Conservation (phyloP, 495 filamentous ascomycete genomes). For the Penicillium paxilli region DNA sequence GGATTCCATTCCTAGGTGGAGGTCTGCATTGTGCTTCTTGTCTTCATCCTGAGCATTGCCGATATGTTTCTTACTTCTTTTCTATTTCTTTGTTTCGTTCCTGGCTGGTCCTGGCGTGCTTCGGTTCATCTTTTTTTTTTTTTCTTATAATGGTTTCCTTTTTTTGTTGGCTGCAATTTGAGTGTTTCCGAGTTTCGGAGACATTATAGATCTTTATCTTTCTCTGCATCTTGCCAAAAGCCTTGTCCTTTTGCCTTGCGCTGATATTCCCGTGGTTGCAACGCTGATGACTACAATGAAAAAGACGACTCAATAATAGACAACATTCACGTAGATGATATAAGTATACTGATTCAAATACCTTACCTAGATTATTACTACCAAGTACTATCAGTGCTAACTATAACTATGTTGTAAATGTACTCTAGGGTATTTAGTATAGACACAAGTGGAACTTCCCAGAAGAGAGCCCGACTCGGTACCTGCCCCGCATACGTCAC, state of each 20-base stretch:
- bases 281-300: conserved; percentile 24
- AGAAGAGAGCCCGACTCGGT: conserved; percentile 19
- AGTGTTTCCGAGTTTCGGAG: conserved; percentile 14
- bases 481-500: conserved; percentile 53
- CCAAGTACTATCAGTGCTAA: background rate
- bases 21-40: conserved; percentile 8
- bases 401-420: too few relatives aligned
- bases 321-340: too few relatives aligned
- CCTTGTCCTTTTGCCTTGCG: conserved; percentile 6
- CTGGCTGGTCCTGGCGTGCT: conserved; percentile 48
- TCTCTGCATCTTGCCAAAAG: conserved; percentile 20
- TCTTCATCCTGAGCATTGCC: conserved; percentile 24
- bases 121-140: conserved; percentile 24
- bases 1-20: background rate
- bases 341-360: too few relatives aligned
- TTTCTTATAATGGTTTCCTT: conserved; percentile 1
- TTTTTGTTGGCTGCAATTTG: conserved; percentile 14
- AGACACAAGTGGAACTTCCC: conserved; percentile 9
- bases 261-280: conserved; percentile 16
- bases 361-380: too few relatives aligned
- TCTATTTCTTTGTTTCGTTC: conserved; percentile 15
- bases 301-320: conserved; percentile 1
- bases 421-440: background rate
- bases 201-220: conserved; percentile 30
- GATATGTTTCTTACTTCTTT: conserved; percentile 17